Conservation (phyloP, 441 rosid species). For the Bruguiera hainesii region DNA sequence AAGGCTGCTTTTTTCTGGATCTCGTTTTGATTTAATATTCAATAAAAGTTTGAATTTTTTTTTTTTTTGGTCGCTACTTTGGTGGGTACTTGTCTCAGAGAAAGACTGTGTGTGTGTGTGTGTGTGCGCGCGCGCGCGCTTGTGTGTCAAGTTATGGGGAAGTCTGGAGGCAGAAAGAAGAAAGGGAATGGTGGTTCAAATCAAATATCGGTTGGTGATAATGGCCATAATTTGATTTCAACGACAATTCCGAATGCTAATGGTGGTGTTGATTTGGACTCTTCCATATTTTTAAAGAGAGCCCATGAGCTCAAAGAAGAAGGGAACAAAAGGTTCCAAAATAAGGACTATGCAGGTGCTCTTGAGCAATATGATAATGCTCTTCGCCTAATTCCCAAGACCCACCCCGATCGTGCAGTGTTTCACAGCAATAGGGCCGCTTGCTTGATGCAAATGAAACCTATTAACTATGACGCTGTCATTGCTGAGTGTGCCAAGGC, state of each 20-base stretch:
- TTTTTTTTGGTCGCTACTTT: not conserved
- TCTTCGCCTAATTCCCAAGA: slow-evolving; percentile 61
- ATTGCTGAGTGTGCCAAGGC: slow-evolving; percentile 80
- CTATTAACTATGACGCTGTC: slow-evolving; percentile 73
- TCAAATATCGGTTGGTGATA: slow-evolving; percentile 36
- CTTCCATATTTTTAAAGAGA: slow-evolving; percentile 63
- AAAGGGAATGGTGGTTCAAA: slow-evolving; percentile 49
- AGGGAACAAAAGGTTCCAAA: slow-evolving; percentile 81
- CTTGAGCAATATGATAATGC: slow-evolving; percentile 75
- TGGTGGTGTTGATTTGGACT: slow-evolving; percentile 61
- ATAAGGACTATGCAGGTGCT: slow-evolving; percentile 71
- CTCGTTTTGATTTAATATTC: not conserved
- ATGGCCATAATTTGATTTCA: slow-evolving; percentile 26
- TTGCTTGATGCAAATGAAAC: slow-evolving; percentile 98
- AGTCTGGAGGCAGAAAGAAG: slow-evolving; percentile 81
- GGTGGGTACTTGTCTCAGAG: not conserved
- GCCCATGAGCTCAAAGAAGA: slow-evolving; percentile 97
- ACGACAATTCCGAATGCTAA: slow-evolving; percentile 38
- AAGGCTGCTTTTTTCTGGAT: not conserved
- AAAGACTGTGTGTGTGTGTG: not conserved
- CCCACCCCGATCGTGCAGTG: slow-evolving; percentile 78
- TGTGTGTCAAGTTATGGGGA: slow-evolving; percentile 50
- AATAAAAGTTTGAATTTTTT: not conserved
- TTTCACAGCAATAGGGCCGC: slow-evolving; percentile 93
- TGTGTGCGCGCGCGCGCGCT: slow-evolving; percentile 1